phyloP scores from a whole-genome alignment of 2,329 filamentous ascomycete species.

The Massarina eburnea region DNA sequence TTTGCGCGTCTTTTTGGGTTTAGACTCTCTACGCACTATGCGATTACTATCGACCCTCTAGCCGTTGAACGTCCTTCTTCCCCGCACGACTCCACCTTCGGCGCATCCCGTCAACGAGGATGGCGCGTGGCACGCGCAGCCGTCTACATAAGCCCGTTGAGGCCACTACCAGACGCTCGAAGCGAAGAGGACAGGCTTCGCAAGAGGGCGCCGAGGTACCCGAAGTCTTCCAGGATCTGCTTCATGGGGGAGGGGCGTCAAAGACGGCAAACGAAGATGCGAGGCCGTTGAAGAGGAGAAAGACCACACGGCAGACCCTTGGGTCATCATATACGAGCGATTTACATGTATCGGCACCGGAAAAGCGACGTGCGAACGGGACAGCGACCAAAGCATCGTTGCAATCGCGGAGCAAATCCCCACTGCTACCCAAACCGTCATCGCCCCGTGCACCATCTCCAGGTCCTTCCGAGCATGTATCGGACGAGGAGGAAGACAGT shows the following conservation, averaged over 20 bases:
- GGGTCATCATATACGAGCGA: conserved; percentile 6
- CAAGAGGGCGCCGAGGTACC: conserved; percentile 38
- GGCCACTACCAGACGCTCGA: conserved; percentile 22
- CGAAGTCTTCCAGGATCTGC: conserved; percentile 50
- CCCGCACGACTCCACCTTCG: not conserved
- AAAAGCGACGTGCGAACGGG: not conserved
- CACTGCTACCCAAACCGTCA: conserved; percentile 3
- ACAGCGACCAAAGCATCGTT: conserved; percentile 3
- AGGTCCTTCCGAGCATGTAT: not conserved
- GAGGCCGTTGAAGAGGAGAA: conserved; percentile 44
- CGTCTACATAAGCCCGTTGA: conserved; percentile 22
- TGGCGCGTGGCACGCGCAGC: conserved; percentile 29
- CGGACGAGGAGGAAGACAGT: conserved; percentile 14
- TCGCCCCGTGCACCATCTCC: not conserved
- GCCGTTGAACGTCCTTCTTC: not conserved
- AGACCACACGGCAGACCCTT: conserved; percentile 19
- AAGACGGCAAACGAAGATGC: conserved; percentile 32
- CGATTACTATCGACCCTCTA: too few species aligned
- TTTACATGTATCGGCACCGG: not conserved
- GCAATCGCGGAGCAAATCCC: conserved; percentile 10
- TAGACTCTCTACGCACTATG: not conserved
- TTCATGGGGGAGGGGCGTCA: conserved; percentile 44
- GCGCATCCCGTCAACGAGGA: conserved; percentile 6
- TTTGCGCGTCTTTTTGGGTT: not conserved
- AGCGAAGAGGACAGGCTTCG: conserved; percentile 20